phyloP scores from a whole-genome alignment of 176 grass and related monocot genomes.

The Oryza meridionalis region DNA sequence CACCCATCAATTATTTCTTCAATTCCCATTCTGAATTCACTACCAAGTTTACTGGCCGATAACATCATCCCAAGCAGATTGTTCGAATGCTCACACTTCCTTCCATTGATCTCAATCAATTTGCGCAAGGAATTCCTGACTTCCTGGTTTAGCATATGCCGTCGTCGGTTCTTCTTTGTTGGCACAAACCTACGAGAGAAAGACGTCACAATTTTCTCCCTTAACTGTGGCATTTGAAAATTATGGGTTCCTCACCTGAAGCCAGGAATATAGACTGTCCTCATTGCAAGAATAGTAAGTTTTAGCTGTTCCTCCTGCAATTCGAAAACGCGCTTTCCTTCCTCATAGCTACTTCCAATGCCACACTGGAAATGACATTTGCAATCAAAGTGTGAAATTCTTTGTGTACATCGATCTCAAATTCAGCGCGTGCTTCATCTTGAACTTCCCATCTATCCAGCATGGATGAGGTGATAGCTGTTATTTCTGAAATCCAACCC shows the following conservation, averaged over 20 bases:
- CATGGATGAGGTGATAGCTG: slow-evolving; percentile 39
- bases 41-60: slow-evolving; percentile 57
- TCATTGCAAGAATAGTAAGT: slow-evolving; percentile 67
- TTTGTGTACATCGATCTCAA: slow-evolving; percentile 69
- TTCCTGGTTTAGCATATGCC: slow-evolving; percentile 62
- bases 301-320: slow-evolving; percentile 68
- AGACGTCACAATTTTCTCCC: not conserved
- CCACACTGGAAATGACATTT: slow-evolving; percentile 75
- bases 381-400: slow-evolving; percentile 62
- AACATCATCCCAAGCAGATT: slow-evolving; percentile 88
- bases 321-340: slow-evolving; percentile 69
- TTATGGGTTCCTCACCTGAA: slow-evolving; percentile 56
- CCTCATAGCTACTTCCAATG: slow-evolving; percentile 85
- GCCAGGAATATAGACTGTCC: slow-evolving; percentile 76
- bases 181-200: slow-evolving; percentile 68
- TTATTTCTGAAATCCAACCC: slow-evolving; percentile 81
- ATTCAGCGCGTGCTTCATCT: slow-evolving; percentile 43
- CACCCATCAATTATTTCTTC: slow-evolving; percentile 93
- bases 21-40: slow-evolving; percentile 63
- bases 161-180: slow-evolving; percentile 75
- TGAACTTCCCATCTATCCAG: slow-evolving; percentile 71
- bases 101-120: slow-evolving; percentile 66
- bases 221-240: not conserved
- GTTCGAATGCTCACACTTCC: slow-evolving; percentile 65
- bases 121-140: slow-evolving; percentile 58